Conservation (phyloP, 1,284 basidiomycete genomes). For the Pseudozyma thailandica region DNA sequence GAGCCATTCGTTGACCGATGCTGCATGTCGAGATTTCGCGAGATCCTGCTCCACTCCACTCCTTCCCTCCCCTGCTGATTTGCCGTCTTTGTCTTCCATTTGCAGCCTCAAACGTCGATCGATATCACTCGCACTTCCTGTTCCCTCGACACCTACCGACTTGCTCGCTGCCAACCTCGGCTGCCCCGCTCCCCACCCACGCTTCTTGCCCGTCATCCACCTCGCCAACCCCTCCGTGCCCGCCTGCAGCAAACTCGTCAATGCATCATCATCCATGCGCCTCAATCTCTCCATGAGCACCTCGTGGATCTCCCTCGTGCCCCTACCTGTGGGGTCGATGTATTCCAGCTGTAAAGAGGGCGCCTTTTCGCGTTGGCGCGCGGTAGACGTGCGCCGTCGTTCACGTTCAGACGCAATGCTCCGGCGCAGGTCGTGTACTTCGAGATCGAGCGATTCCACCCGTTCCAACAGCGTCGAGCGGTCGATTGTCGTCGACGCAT, state of each 20-base stretch:
- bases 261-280: conserved; percentile 36
- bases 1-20: conserved; percentile 13
- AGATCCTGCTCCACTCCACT: neutral
- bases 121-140: conserved; percentile 28
- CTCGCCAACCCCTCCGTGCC: conserved; percentile 1
- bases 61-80: neutral
- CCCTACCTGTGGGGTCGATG: neutral
- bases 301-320: neutral
- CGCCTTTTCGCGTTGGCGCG: conserved; percentile 2
- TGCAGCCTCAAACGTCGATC: conserved; percentile 17
- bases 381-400: conserved; percentile 5
- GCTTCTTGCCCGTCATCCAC: neutral
- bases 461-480: conserved; percentile 27
- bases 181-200: conserved; percentile 4
- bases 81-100: neutral
- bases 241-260: conserved; percentile 20
- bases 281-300: conserved; percentile 15
- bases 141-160: conserved; percentile 32
- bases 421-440: conserved; percentile 27
- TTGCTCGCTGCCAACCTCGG: conserved; percentile 22
- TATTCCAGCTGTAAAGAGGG: conserved; percentile 1
- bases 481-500: conserved; percentile 22
- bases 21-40: neutral
- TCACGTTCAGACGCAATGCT: conserved; percentile 19
- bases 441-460: conserved; percentile 26